phyloP scores from a whole-genome alignment of 164 flowering plant species.

The Vitis labrusca region DNA sequence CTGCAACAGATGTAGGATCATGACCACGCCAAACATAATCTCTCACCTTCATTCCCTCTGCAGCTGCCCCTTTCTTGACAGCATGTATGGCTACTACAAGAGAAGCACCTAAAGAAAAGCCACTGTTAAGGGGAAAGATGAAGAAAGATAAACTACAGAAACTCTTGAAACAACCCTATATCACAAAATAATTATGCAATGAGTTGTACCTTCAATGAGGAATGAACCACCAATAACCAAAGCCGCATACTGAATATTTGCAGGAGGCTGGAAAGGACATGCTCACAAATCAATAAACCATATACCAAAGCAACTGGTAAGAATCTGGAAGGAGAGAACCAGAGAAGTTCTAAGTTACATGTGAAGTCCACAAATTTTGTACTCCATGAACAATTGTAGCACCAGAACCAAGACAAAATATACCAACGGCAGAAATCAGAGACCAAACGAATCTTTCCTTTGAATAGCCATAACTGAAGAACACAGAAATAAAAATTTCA shows the following conservation, averaged over 20 bases:
- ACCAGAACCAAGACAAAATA: conserved; percentile 98
- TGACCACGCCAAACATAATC: conserved; percentile 99
- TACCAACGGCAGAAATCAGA: conserved; percentile 98
- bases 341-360: conserved; percentile 38
- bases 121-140: conserved; percentile 3
- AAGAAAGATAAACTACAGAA: neutral
- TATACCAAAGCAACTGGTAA: conserved; percentile 3
- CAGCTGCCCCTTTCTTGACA: conserved; percentile 95
- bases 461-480: conserved; percentile 91
- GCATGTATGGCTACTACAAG: conserved; percentile 93
- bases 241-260: conserved; percentile 83
- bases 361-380: conserved; percentile 86
- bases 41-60: conserved; percentile 88
- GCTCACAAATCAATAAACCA: conserved; percentile 16
- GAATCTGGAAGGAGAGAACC: neutral
- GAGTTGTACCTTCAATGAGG: conserved; percentile 74
- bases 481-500: conserved; percentile 10
- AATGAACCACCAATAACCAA: conserved; percentile 93
- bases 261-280: conserved; percentile 65
- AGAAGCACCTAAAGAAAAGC: conserved; percentile 73
- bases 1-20: conserved; percentile 99
- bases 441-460: conserved; percentile 99
- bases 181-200: neutral
- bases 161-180: neutral
- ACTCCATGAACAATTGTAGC: conserved; percentile 95